Percentiles rank a stretch among this genome's conserved stretches.
Conservation (phyloP, 768 basidiomycete genomes). For the Mycena sanguinolenta region DNA sequence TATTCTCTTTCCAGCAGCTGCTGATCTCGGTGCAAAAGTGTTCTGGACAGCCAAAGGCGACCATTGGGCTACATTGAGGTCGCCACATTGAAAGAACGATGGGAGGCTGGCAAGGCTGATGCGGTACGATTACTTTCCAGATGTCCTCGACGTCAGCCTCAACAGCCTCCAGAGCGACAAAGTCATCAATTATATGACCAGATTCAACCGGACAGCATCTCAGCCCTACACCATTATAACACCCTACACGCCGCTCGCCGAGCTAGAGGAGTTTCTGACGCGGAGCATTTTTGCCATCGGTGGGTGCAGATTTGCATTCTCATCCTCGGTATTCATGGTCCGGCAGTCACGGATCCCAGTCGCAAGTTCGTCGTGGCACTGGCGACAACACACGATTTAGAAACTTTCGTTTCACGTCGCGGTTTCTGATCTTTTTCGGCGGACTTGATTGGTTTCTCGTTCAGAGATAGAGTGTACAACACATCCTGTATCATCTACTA, state of each 20-base stretch:
- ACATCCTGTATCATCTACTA: constrained; percentile 28
- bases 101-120: constrained; percentile 79
- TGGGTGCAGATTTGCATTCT: constrained; percentile 43
- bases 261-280: constrained; percentile 83
- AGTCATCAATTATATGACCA: constrained; percentile 77
- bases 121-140: constrained; percentile 63
- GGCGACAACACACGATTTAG: constrained; percentile 82
- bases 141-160: background rate
- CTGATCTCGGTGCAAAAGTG: constrained; percentile 58
- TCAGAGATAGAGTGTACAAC: constrained; percentile 27
- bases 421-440: constrained; percentile 47
- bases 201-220: constrained; percentile 74
- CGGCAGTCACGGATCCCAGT: constrained; percentile 83
- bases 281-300: constrained; percentile 83
- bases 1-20: background rate
- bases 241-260: constrained; percentile 81
- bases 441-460: constrained; percentile 1
- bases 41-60: constrained; percentile 77
- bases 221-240: constrained; percentile 86
- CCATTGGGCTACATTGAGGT: constrained; percentile 92
- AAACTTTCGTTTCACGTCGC: constrained; percentile 69
- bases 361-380: constrained; percentile 89
- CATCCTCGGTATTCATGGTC: constrained; percentile 6
- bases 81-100: constrained; percentile 77
- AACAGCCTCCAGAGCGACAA: constrained; percentile 69